A percentile compares a stretch with the other conserved stretches of the same genome.
phyloP scores from a whole-genome alignment of 345 rosid species.

The Citrus trifoliata region DNA sequence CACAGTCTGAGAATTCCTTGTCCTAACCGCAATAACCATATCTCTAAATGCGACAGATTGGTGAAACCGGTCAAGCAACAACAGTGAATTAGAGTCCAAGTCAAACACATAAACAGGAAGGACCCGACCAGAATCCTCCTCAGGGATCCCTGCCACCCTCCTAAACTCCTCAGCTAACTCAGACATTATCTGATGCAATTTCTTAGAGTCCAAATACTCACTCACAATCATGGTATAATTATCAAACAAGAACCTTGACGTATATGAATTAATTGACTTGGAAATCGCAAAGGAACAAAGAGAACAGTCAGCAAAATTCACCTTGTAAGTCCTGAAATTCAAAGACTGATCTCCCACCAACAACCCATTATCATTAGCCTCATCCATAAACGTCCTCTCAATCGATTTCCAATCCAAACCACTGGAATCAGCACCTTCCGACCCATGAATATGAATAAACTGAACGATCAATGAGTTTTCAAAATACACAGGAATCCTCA shows the following conservation, averaged over 20 bases:
- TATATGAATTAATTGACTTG: constrained; percentile 74
- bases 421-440: constrained; percentile 47
- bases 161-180: constrained; percentile 80
- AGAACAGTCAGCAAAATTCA: constrained; percentile 64
- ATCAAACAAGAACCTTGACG: constrained; percentile 95
- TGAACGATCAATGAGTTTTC: constrained; percentile 77
- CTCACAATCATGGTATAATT: constrained; percentile 93
- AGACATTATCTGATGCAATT: constrained; percentile 76
- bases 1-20: constrained; percentile 74
- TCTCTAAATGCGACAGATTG: constrained; percentile 88
- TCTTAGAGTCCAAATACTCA: constrained; percentile 95
- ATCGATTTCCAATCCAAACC: constrained; percentile 79
- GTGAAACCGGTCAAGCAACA: constrained; percentile 88
- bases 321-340: constrained; percentile 53
- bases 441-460: constrained; percentile 67
- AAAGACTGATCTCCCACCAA: constrained; percentile 77
- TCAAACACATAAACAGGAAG: constrained; percentile 96
- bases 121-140: constrained; percentile 70
- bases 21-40: constrained; percentile 95
- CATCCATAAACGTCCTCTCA: constrained; percentile 66
- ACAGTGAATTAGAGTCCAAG: constrained; percentile 55
- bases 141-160: constrained; percentile 65
- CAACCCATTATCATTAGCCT: constrained; percentile 61
- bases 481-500: constrained; percentile 83
- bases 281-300: constrained; percentile 84